Base-by-base conservation (phyloP, 176 grass and related monocot species). In the Canna indica region DNA sequence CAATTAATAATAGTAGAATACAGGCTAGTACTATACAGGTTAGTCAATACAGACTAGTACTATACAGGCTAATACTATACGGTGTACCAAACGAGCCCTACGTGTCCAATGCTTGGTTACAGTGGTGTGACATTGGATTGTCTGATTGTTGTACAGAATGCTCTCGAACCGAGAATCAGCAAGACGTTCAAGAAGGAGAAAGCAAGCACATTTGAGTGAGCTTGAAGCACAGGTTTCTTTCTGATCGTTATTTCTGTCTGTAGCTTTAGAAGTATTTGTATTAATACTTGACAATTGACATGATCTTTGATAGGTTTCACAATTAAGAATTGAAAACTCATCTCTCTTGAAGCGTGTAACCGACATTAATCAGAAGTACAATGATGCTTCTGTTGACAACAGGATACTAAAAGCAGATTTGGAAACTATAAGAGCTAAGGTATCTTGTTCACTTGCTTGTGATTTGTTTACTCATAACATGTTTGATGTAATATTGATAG, bases 111-210 rank as follows among this genome's bases (percentile, higher is more conserved):
- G n/a, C n/a, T n/a, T n/a, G 24, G 16, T 26, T 59, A 26, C n/a
- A 59, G 13, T 28, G 20, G 1, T 39, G 7, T 24, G 5, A 11
- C 25, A 24, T n/a, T 8, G 22, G 22, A 3, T 52, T 52, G 20
- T 18, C 48, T 34, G 18, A 34, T 34, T 34, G 14, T n/a, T 50
- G 22, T 18, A 31, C 77, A 91, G 91, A 76, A 91, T 91, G 88
- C 67, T 96, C 34, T 96, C 85, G 65, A 96, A 96, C 64, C 85
- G 88, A 69, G 91, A 96, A 75, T 96, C 91, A 59, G 91, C 85
- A 74, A 88, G 88, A 74, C 86, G 88, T 57, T 96, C 91, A 73
- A 83, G 91, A 60, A 88, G 80, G 62, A 96, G 91, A 57, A 96
- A 91, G 75, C 91, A 96, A 86, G 81, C 70, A 42, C 88, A 96